Percentiles rank a stretch among this genome's conserved stretches.
phyloP scores from a whole-genome alignment of 495 filamentous ascomycete species.

The Cetradonia linearis region DNA sequence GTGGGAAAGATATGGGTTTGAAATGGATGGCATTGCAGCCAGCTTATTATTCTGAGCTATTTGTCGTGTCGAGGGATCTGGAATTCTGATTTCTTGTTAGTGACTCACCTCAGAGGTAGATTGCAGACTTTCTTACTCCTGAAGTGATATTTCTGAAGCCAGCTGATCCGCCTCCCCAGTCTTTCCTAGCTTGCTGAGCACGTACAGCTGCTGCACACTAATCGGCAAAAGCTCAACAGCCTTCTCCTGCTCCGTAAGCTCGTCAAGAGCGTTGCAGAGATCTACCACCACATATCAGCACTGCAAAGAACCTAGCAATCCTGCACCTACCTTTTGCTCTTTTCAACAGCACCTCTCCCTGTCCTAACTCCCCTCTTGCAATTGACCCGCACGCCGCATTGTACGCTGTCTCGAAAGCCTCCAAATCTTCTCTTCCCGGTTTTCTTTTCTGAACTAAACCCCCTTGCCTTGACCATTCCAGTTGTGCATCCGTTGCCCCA shows the following conservation, averaged over 20 bases:
- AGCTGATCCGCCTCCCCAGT: conserved; percentile 60
- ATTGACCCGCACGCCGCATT: conserved; percentile 85
- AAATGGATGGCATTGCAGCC: conserved; percentile 42
- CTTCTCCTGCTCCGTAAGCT: conserved; percentile 75
- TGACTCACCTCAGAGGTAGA: conserved; percentile 14
- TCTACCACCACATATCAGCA: conserved; percentile 37
- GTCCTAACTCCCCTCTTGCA: conserved; percentile 62
- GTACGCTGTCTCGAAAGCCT: conserved; percentile 87
- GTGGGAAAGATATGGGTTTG: conserved; percentile 72
- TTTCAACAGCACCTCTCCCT: conserved; percentile 70
- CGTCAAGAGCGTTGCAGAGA: conserved; percentile 73
- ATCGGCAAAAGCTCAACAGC: conserved; percentile 76
- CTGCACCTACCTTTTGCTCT: conserved; percentile 54
- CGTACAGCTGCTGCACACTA: conserved; percentile 74
- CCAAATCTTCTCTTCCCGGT: conserved; percentile 62
- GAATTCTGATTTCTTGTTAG: conserved; percentile 45
- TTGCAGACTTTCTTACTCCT: conserved; percentile 43
- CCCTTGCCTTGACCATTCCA: conserved; percentile 66
- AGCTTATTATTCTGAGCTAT: conserved; percentile 74
- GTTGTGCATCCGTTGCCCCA: conserved; percentile 68
- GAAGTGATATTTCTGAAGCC: conserved; percentile 50
- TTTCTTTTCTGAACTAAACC: conserved; percentile 45
- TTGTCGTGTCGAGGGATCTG: conserved; percentile 64
- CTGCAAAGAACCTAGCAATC: not conserved
- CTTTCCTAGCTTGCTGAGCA: conserved; percentile 62